phyloP scores from a whole-genome alignment of 148 eudicot species.

The Pharnaceum exiguum region DNA sequence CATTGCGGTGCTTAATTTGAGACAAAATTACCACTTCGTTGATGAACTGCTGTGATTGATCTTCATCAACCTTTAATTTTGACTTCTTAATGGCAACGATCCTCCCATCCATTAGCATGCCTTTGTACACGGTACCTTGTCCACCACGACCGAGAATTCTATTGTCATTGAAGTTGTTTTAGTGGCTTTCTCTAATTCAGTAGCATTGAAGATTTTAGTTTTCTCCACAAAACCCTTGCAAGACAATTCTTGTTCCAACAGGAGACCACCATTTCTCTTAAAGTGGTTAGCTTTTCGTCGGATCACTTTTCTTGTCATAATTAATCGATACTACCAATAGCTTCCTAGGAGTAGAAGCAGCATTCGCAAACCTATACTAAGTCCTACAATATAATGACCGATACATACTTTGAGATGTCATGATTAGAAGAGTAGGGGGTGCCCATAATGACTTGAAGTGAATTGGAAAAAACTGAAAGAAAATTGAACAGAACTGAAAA shows the following conservation, averaged over 20 bases:
- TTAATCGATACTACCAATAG: constrained; percentile 2
- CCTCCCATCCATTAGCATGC: constrained; percentile 13
- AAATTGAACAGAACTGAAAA: too few relatives aligned
- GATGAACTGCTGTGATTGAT: constrained; percentile 8
- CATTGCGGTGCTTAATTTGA: constrained; percentile 11
- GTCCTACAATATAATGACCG: neutral
- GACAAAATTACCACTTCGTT: constrained; percentile 14
- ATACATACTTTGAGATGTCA: too few relatives aligned
- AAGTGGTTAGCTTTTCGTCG: constrained; percentile 8
- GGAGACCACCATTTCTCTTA: constrained; percentile 14
- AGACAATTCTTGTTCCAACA: constrained; percentile 7
- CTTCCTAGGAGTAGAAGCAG: neutral
- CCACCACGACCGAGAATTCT: constrained; percentile 19
- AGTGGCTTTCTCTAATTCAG: constrained; percentile 13
- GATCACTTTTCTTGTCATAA: constrained; percentile 3
- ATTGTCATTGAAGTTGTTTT: constrained; percentile 8
- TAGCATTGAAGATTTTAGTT: neutral
- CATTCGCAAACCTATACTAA: neutral
- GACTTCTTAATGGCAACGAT: constrained; percentile 12
- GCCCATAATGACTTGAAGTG: too few relatives aligned
- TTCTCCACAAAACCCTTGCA: constrained; percentile 7
- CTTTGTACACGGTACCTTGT: constrained; percentile 12
- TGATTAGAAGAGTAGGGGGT: too few relatives aligned
- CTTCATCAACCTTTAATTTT: constrained; percentile 1
- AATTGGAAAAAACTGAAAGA: too few relatives aligned